Base-by-base conservation (phyloP, 176 grass and related monocot species). In the Thalia dealbata region DNA sequence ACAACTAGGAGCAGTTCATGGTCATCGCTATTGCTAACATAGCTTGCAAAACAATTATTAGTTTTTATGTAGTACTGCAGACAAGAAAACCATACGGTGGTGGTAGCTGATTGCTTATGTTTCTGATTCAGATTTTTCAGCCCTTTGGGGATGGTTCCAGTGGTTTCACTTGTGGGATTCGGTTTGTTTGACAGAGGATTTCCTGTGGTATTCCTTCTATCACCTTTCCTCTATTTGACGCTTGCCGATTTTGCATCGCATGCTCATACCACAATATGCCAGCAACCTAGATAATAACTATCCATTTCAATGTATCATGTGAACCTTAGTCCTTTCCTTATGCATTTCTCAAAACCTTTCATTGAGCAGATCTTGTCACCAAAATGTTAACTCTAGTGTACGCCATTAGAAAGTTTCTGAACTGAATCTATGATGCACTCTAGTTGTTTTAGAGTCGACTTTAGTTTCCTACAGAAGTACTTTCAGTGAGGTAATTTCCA, bases 131-230 rank as follows among this genome's bases (percentile, higher is more conserved):
- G 95, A 81, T 99, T 91, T 85, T 99, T 99, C 83, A 99, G 90
- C n/a, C 95, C 95, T 19, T 43, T 99, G 71, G 95, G 95, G 8
- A 99, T 99, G 88, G 86, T 89, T 61, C 87, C 95, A 16, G 95
- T 99, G 58, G 75, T 99, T 62, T 78, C 95, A 50, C 81, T 99
- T 76, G 90, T 99, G 8, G 95, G 95, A 69, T 99, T 99, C 66
- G 95, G 95, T 45, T 91, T 99, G 19, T 99, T 99, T 72, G 90
- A 99, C 74, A 86, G 90, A 88, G 95, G 95, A 19, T 99, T 99
- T 81, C 95, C 95, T 52, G 95, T 95, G 95, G 95, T 99, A 99
- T 70, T 19, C 24, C 81, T 84, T 64, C 50, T 72, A 73, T 67
- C 79, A 46, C 22, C 38, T 38, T 23, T 21, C 4, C 26, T 55